These are phyloP conservation scores for Singerocomus rubriflavus DNA, from an alignment of 1,284 basidiomycete species.

Conservation along the genomic window DNA sequence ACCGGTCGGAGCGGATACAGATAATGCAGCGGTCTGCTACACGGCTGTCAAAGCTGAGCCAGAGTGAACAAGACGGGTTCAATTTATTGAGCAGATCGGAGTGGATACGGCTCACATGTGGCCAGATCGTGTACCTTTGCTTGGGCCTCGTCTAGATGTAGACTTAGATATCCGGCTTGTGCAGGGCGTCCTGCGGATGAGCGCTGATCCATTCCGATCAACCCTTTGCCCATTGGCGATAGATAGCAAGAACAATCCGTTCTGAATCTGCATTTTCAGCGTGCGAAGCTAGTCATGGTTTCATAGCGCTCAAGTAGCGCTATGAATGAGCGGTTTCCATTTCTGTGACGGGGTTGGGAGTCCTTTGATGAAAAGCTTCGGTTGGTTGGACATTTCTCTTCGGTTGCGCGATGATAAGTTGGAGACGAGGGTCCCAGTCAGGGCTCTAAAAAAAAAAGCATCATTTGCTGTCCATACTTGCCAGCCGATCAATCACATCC, in stretches of 20 bases:
- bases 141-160: background rate
- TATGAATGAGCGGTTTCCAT: constrained; percentile 3
- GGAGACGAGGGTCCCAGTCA: too few relatives aligned
- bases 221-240: background rate
- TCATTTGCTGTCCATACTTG: background rate
- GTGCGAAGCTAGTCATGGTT: background rate
- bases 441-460: too few relatives aligned
- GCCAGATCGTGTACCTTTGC: background rate
- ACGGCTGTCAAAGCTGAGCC: constrained; percentile 16
- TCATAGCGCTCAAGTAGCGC: too few relatives aligned
- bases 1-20: background rate
- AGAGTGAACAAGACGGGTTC: background rate
- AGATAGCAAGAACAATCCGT: background rate
- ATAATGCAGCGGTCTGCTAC: background rate
- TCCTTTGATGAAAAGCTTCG: background rate
- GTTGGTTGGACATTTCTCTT: background rate
- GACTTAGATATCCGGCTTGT: background rate
- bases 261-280: background rate
- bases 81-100: background rate
- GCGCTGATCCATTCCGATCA: background rate
- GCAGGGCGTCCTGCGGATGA: background rate
- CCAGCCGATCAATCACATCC: background rate
- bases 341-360: background rate
- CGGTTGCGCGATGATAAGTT: background rate
- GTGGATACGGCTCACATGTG: background rate